A percentile compares a stretch with the other conserved stretches of the same genome.
Conservation (phyloP, 2,329 filamentous ascomycete species). For the Cladosporium sphaerospermum region DNA sequence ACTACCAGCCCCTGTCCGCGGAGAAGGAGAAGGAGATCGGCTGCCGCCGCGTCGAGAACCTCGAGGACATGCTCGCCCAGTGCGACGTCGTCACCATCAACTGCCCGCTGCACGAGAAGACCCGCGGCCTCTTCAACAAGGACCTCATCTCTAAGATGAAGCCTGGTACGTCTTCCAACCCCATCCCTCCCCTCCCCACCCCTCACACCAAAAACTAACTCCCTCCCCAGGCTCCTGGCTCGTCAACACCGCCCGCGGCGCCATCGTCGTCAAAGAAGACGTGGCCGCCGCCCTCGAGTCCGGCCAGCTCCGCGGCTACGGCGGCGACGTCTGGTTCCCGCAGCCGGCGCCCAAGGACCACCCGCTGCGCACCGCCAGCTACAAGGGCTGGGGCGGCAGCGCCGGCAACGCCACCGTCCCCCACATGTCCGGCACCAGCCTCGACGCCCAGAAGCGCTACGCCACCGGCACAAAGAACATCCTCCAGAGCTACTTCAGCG, state of each 20-base stretch:
- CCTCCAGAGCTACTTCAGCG: constrained; percentile 82
- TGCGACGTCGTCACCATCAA: constrained; percentile 99
- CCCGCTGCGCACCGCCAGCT: constrained; percentile 73
- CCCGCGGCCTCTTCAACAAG: constrained; percentile 95
- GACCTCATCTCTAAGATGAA: constrained; percentile 99
- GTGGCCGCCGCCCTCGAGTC: constrained; percentile 88
- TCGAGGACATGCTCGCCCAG: constrained; percentile 90
- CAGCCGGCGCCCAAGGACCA: constrained; percentile 94
- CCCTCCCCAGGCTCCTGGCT: constrained; percentile 74
- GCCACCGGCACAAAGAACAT: constrained; percentile 66
- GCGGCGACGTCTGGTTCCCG: constrained; percentile 90
- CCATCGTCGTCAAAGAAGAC: constrained; percentile 99
- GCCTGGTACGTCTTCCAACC: too few relatives aligned
- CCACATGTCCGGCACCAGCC: constrained; percentile 98
- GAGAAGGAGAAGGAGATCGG: constrained; percentile 95
- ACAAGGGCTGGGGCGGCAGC: constrained; percentile 82
- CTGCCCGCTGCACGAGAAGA: constrained; percentile 98
- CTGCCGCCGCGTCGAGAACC: constrained; percentile 75
- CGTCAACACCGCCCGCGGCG: constrained; percentile 96
- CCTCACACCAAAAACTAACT: too few relatives aligned
- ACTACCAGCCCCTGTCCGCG: constrained; percentile 88
- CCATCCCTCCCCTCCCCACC: too few relatives aligned
- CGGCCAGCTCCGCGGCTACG: constrained; percentile 86
- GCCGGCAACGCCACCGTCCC: constrained; percentile 93
- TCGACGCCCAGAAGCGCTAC: constrained; percentile 84